Evolutionary conservation across 2,329 filamentous ascomycete genomes (phyloP), one percentile per base, ranked within the genome.

Genomic region (Aschersonia sp.): DNA sequence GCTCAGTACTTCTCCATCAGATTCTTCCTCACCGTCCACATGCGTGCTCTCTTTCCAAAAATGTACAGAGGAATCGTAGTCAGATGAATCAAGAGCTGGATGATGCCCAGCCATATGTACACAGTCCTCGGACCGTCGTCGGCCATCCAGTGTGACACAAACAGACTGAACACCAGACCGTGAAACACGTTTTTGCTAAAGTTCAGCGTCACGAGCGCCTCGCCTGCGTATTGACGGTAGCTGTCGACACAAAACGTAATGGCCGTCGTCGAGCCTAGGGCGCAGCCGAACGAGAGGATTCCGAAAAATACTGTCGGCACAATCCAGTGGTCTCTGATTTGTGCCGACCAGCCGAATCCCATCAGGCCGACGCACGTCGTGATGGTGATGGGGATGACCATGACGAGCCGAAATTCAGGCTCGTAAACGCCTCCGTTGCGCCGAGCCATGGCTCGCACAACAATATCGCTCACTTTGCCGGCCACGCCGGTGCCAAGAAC

Each of bases 161-260:
- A 96, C 45, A 96, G 69, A 50, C 85, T 79, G 60, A 95, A 97
- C 0, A 95, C 75, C 47, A 97, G 70, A 0, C 90, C 90, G 57
- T 97, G 90, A 30, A 96, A 77, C 48, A 96, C 76, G 60, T 96
- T 97, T 72, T 97, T 97, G 66, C 79, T 81, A 59, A 96, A 92
- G 59, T 96, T 97, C 55, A 97, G 70, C 22, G 90, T 96, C 11
- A 97, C 92, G 35, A 97, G 73, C 3, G 90, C 89, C 65, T 97
- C 90, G 22, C 88, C 89, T 0, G 90, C 90, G 63, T 95, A 96
- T 58, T 94, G 84, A 9, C 89, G 76, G 64, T 97, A 96, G 54
- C 83, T 88, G 65, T 97, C 90, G 6, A 97, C 87, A 47, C 85
- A 88, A 57, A 95, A 97, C 0, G 90, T 96, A 58, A 97, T 95